A percentile compares a stretch with the other conserved stretches of the same genome.
phyloP scores from a whole-genome alignment of 2,329 filamentous ascomycete species.

The Exophiala viscosa region DNA sequence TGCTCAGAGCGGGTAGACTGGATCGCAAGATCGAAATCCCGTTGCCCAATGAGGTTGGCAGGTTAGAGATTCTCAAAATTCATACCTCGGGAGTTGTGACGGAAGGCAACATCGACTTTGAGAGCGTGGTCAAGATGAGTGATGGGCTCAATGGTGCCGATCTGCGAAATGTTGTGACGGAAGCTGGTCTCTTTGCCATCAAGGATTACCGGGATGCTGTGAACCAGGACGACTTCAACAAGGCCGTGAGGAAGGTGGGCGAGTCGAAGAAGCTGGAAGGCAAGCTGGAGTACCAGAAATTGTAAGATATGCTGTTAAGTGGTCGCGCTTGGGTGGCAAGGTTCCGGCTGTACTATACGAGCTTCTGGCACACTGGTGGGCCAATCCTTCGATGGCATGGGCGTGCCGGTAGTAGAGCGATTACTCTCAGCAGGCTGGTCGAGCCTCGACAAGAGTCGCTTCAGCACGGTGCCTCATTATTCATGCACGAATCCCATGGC shows the following conservation, averaged over 20 bases:
- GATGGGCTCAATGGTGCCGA: slow-evolving; percentile 97
- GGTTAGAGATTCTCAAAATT: slow-evolving; percentile 97
- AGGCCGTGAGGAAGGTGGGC: slow-evolving; percentile 93
- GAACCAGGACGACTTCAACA: slow-evolving; percentile 99
- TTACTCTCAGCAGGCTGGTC: neutral
- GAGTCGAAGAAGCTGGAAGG: slow-evolving; percentile 98
- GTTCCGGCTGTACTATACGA: too few relatives aligned
- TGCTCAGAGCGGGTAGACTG: slow-evolving; percentile 86
- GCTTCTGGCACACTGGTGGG: too few relatives aligned
- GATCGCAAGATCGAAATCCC: slow-evolving; percentile 98
- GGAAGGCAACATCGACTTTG: slow-evolving; percentile 95
- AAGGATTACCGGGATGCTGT: slow-evolving; percentile 95
- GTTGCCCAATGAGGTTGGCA: slow-evolving; percentile 91
- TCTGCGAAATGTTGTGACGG: slow-evolving; percentile 94
- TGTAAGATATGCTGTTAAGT: slow-evolving; percentile 52
- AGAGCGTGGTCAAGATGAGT: slow-evolving; percentile 99
- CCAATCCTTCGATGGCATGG: too few relatives aligned
- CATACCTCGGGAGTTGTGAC: slow-evolving; percentile 80
- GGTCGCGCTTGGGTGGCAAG: neutral
- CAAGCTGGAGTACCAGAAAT: slow-evolving; percentile 95
- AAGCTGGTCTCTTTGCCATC: slow-evolving; percentile 96
- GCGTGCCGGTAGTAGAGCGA: too few relatives aligned
- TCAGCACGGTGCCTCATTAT: slow-evolving; percentile 1
- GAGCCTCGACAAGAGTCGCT: neutral
- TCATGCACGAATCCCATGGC: slow-evolving; percentile 56